Evolutionary conservation across 805 yeast species (phyloP).

Genomic region (Komagataella pseudopastoris): DNA sequence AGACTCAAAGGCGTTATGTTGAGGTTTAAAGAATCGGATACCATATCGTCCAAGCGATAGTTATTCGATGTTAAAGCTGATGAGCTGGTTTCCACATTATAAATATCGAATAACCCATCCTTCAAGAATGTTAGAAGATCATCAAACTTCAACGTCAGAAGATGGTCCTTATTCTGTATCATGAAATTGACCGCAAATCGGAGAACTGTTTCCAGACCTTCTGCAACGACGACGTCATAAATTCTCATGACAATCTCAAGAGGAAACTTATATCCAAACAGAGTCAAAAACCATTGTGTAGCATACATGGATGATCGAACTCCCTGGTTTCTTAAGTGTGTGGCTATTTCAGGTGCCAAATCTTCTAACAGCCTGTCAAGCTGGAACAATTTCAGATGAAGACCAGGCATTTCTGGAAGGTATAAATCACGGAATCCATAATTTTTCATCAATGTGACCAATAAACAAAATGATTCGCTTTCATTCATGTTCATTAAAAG

Average conservation of each 20-base stretch:
- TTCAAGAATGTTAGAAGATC: slow-evolving; percentile 64
- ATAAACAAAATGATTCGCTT: slow-evolving; percentile 71
- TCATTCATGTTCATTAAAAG: slow-evolving; percentile 69
- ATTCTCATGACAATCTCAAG: slow-evolving; percentile 76
- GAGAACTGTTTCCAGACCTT: slow-evolving; percentile 79
- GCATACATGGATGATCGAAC: slow-evolving; percentile 92
- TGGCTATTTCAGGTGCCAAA: slow-evolving; percentile 52
- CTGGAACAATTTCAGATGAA: slow-evolving; percentile 74
- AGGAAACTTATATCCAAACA: slow-evolving; percentile 93
- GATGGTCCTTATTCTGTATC: slow-evolving; percentile 45
- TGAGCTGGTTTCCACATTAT: slow-evolving; percentile 26
- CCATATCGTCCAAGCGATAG: slow-evolving; percentile 63
- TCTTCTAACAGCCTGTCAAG: slow-evolving; percentile 83
- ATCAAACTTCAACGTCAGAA: slow-evolving; percentile 62
- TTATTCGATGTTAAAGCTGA: slow-evolving; percentile 12
- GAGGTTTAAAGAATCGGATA: slow-evolving; percentile 64
- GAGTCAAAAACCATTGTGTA: slow-evolving; percentile 92
- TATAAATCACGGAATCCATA: slow-evolving; percentile 72
- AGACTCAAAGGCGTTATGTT: slow-evolving; percentile 62
- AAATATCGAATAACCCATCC: slow-evolving; percentile 63
- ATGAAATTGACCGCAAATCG: slow-evolving; percentile 77
- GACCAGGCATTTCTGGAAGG: slow-evolving; percentile 87
- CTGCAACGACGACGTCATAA: slow-evolving; percentile 78
- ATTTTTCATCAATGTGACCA: slow-evolving; percentile 71
- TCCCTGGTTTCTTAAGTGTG: slow-evolving; percentile 77